These are phyloP conservation scores for Claviceps humidiphila DNA, from an alignment of 2,329 filamentous ascomycete genomes.

Conservation along the genomic window DNA sequence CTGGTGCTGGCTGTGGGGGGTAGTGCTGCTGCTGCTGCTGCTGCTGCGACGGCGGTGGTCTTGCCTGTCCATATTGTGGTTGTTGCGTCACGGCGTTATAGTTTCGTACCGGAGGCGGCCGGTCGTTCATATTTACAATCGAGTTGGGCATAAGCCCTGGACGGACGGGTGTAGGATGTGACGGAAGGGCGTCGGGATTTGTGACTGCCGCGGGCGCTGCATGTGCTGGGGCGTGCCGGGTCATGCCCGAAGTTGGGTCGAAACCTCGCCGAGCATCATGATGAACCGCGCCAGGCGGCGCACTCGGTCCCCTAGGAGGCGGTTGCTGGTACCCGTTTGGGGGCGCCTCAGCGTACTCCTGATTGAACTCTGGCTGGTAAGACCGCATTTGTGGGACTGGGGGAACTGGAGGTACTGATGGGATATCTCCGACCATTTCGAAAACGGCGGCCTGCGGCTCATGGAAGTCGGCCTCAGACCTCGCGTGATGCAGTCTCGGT, in stretches of 20 bases:
- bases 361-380: constrained; percentile 14
- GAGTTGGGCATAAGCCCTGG: constrained; percentile 49
- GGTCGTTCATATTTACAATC: constrained; percentile 39
- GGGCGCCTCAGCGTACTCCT: constrained; percentile 11
- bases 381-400: constrained; percentile 25
- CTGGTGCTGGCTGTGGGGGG: neutral
- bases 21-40: constrained; percentile 13
- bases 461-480: constrained; percentile 54
- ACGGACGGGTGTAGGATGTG: constrained; percentile 50
- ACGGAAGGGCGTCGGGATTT: constrained; percentile 36
- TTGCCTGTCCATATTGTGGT: constrained; percentile 6
- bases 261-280: constrained; percentile 1
- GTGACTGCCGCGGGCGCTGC: neutral
- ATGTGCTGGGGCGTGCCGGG: constrained; percentile 10
- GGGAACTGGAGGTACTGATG: constrained; percentile 33
- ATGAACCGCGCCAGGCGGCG: constrained; percentile 14
- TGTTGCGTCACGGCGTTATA: constrained; percentile 34
- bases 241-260: neutral
- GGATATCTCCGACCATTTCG: constrained; percentile 55
- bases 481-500: constrained; percentile 44
- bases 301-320: constrained; percentile 19
- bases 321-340: constrained; percentile 14
- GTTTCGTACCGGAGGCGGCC: constrained; percentile 45
- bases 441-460: constrained; percentile 56
- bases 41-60: constrained; percentile 22